Evolutionary conservation across 306 rosid genomes (phyloP), one percentile per base, ranked within the genome.

Genomic region (Vicia sativa): DNA sequence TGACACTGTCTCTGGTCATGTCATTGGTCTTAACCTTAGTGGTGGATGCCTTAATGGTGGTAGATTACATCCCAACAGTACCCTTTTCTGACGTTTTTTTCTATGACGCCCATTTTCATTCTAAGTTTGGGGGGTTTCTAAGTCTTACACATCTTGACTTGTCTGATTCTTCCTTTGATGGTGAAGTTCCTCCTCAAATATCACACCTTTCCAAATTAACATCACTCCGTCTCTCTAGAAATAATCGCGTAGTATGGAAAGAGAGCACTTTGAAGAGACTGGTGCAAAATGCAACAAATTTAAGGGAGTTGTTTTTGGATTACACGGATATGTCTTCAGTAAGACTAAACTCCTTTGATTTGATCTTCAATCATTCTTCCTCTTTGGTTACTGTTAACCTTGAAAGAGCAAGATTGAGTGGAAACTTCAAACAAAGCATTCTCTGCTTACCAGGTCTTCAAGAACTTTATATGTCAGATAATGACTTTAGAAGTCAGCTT

Each of bases 11-110:
- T 31, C 26, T 1, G 71, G 80, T 23, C 59, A 75, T 3, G 67
- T 70, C n/a, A 69, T 54, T 54, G 67, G 54, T 9, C 29, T 76
- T 1, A 64, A 70, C 18, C 80, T 76, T 3, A 38, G 23, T 1
- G 5, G 61, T 9, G 41, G 56, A 15, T 11, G 34, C 11, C 53
- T 74, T 4, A 3, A 1, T n/a, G n/a, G n/a, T n/a, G 78, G 78
- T 65, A 9, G 1, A 0, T 3, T 74, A n/a, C 49, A 55, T 56
- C 34, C 42, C 1, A 74, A 65, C 4, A 44, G 1, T 9, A 55
- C 66, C 0, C 42, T 74, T 41, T 65, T 65, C 11, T n/a, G n/a
- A n/a, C 7, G 1, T 9, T 53, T 74, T 34, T 0, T 31, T 21
- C 67, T n/a, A 74, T 23, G 23, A 4, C 14, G 39, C 77, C 9